Conservation (phyloP, 352 stramenopile species). For the Pythium sp. region DNA sequence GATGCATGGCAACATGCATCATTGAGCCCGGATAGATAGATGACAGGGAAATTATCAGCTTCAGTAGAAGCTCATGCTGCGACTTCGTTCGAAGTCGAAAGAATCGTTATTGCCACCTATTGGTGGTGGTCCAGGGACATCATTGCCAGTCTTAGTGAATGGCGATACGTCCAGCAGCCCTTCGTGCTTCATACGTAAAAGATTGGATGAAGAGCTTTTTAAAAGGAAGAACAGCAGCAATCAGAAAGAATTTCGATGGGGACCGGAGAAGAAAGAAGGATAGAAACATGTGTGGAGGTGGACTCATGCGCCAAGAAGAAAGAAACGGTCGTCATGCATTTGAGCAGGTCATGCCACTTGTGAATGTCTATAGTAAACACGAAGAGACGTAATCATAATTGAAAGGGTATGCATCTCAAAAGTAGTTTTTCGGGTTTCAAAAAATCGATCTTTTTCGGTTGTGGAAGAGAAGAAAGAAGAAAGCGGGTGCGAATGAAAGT, state of each 20-base stretch:
- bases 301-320: not conserved
- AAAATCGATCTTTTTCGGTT: not conserved
- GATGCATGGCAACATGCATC: not conserved
- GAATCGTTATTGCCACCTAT: too few species aligned
- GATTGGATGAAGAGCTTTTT: not conserved
- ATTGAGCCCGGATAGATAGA: not conserved
- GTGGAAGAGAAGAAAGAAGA: not conserved
- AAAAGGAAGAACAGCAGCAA: not conserved
- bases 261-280: not conserved
- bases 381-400: not conserved
- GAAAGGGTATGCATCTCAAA: not conserved
- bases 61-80: not conserved
- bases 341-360: not conserved
- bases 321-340: not conserved
- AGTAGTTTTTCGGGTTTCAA: too few species aligned
- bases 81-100: not conserved
- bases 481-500: not conserved
- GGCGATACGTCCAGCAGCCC: not conserved
- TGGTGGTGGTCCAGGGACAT: too few species aligned
- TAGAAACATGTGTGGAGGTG: not conserved
- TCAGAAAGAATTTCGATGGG: not conserved
- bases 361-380: not conserved
- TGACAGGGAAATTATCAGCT: not conserved
- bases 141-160: not conserved
- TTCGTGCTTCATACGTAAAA: not conserved